Conservation (phyloP, 345 rosid genomes). For the Populus ilicifolia region DNA sequence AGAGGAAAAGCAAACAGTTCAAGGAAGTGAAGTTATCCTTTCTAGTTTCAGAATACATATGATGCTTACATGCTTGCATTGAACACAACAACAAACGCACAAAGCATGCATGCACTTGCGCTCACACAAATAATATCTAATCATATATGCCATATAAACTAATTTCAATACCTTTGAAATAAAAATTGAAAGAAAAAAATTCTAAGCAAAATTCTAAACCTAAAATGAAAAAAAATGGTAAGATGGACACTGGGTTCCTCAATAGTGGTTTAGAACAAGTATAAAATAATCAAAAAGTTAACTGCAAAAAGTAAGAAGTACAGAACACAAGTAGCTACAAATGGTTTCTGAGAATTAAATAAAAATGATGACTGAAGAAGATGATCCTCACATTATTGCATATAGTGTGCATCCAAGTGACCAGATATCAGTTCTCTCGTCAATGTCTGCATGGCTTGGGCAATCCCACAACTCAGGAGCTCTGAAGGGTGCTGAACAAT, state of each 20-base stretch:
- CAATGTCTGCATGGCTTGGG: constrained; percentile 90
- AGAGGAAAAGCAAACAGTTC: background rate
- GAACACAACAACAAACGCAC: background rate
- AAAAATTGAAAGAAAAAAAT: background rate
- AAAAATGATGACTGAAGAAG: background rate
- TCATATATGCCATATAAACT: background rate
- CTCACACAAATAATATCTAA: background rate
- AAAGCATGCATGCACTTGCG: background rate
- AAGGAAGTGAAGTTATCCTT: background rate
- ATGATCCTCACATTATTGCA: constrained; percentile 75
- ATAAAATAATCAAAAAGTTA: background rate
- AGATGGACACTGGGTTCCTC: background rate
- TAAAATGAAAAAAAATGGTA: background rate
- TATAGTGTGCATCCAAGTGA: constrained; percentile 97
- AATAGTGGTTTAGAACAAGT: background rate
- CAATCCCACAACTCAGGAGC: constrained; percentile 99
- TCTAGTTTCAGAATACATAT: background rate
- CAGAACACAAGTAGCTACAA: background rate
- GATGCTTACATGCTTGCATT: background rate
- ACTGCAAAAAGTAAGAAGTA: background rate
- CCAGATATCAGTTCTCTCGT: constrained; percentile 98
- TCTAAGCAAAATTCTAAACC: background rate
- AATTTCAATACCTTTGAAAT: background rate
- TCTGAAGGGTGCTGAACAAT: constrained; percentile 94
- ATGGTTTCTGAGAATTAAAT: background rate